phyloP scores from a whole-genome alignment of 768 basidiomycete species.

The Amanita rimosa region DNA sequence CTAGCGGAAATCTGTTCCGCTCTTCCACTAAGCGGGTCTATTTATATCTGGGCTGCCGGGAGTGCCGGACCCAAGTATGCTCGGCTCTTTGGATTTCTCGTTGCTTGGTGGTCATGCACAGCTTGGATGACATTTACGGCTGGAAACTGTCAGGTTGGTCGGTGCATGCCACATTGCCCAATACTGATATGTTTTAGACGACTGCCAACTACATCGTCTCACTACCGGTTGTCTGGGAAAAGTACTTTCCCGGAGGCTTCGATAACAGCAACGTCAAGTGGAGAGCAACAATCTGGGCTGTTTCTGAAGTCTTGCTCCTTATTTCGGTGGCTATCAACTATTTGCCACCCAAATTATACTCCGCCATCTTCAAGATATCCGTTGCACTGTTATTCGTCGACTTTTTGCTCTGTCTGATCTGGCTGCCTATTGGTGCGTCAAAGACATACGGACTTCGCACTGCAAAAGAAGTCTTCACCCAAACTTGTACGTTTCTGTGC shows the following conservation, averaged over 20 bases:
- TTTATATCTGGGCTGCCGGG: constrained; percentile 93
- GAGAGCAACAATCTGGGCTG: constrained; percentile 75
- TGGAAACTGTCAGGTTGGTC: constrained; percentile 70
- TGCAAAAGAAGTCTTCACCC: constrained; percentile 74
- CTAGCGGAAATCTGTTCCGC: constrained; percentile 89
- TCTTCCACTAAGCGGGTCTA: constrained; percentile 78
- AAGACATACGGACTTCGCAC: constrained; percentile 84
- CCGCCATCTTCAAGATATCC: constrained; percentile 67
- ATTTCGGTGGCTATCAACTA: constrained; percentile 77
- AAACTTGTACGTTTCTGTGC: constrained; percentile 46
- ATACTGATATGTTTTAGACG: constrained; percentile 32
- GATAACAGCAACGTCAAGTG: constrained; percentile 66
- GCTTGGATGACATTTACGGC: constrained; percentile 97
- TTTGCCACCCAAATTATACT: constrained; percentile 67
- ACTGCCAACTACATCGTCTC: constrained; percentile 88
- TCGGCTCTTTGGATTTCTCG: constrained; percentile 79
- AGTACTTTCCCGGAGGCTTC: constrained; percentile 76
- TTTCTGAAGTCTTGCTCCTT: constrained; percentile 65
- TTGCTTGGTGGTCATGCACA: constrained; percentile 89
- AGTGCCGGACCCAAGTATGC: constrained; percentile 84
- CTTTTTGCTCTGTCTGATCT: constrained; percentile 80
- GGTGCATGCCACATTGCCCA: not conserved
- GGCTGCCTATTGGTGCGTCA: constrained; percentile 87
- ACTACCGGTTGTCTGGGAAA: constrained; percentile 67
- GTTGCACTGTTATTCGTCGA: constrained; percentile 71